phyloP scores from a whole-genome alignment of 306 rosid genomes.

The Castanopsis chinensis region DNA sequence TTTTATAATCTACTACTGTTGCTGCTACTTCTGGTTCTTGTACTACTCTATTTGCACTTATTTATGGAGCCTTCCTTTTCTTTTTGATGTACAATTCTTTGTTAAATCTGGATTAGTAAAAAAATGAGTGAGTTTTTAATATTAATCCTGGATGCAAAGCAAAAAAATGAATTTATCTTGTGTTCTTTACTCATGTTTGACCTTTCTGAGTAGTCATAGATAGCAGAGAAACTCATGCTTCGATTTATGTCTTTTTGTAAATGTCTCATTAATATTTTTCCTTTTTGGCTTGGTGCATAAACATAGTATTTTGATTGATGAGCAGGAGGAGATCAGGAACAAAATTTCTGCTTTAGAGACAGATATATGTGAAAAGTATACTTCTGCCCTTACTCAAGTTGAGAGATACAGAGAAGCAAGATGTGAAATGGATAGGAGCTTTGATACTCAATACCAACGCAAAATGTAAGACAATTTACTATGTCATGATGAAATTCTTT shows the following conservation, averaged over 20 bases:
- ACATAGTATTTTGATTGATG: constrained; percentile 10
- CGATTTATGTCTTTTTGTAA: not conserved
- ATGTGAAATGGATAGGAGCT: constrained; percentile 65
- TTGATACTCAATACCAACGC: constrained; percentile 78
- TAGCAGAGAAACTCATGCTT: not conserved
- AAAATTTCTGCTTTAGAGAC: constrained; percentile 61
- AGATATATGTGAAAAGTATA: constrained; percentile 49
- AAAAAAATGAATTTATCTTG: not conserved
- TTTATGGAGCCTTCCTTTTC: not conserved
- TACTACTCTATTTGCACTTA: not conserved
- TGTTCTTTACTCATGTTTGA: too few relatives aligned
- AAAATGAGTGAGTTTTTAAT: not conserved
- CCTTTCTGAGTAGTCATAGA: not conserved
- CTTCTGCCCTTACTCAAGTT: constrained; percentile 49
- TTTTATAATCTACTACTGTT: not conserved
- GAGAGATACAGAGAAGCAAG: constrained; percentile 79
- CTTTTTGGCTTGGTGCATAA: not conserved
- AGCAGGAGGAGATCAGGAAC: constrained; percentile 77
- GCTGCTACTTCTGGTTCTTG: not conserved
- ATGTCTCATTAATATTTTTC: not conserved
- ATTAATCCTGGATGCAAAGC: not conserved
- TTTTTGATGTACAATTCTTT: not conserved
- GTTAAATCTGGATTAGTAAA: not conserved
- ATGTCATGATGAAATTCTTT: constrained; percentile 1
- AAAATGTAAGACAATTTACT: constrained; percentile 53